Percentiles rank a stretch among this genome's conserved stretches.
Conservation (phyloP, 345 rosid species). For the Cardamine occulta region DNA sequence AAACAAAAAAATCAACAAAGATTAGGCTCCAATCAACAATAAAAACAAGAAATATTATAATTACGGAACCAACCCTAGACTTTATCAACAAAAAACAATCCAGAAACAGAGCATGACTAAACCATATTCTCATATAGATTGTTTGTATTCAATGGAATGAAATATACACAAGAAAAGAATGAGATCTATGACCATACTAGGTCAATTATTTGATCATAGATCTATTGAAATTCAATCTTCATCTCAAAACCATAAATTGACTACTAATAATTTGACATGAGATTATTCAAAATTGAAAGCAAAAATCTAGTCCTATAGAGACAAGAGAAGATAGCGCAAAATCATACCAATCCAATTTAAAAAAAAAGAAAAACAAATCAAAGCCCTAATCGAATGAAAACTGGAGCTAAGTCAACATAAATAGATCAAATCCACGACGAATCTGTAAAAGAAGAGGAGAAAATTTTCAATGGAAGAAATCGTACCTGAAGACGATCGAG, state of each 20-base stretch:
- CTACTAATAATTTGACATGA: neutral
- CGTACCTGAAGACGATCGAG: conserved; percentile 35
- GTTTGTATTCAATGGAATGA: neutral
- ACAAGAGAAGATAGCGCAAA: no score
- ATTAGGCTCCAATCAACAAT: no score
- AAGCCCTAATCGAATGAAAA: neutral
- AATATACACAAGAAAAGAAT: neutral
- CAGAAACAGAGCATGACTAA: neutral
- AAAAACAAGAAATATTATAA: no score
- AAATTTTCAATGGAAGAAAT: neutral
- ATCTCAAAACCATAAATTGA: neutral
- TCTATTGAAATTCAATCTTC: neutral
- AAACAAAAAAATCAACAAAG: no score
- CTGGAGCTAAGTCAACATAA: neutral
- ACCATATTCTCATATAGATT: neutral
- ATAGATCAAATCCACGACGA: neutral
- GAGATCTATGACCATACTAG: neutral
- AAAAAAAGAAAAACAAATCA: no score
- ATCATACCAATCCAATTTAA: no score
- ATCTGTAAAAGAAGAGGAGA: neutral
- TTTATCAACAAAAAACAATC: neutral
- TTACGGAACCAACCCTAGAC: neutral
- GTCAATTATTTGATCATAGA: neutral
- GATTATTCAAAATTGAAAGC: neutral
- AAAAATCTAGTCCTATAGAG: neutral